Evolutionary conservation across 352 stramenopile genomes (phyloP), one percentile per base, ranked within the genome.

Genomic region (Phytopythium mirpurense): DNA sequence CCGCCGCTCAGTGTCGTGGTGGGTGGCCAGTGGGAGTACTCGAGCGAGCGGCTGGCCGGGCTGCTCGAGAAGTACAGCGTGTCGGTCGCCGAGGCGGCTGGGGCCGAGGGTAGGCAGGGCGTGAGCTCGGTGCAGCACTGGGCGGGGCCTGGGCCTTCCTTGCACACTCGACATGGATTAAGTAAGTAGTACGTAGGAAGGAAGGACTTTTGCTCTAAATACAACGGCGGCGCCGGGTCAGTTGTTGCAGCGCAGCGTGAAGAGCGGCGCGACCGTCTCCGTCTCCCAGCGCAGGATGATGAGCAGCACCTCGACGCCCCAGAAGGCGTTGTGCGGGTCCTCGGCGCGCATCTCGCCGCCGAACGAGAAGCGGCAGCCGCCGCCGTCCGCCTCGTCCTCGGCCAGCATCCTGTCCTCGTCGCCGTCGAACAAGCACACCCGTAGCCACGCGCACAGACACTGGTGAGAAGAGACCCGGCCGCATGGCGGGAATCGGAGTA

Each of bases 41-140:
- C 77, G 36, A 67, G 65, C 40, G 77, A 84, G 51, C 67, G 77
- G 21, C 70, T 88, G 34, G 63, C 70, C 24, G 78, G 67, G 47
- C 56, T 88, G 21, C 48, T 88, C 46, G 61, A 82, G 41, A 88
- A 88, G 50, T 88, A 88, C 72, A 85, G 83, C 26, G 65, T 88
- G 10, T 79, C 72, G 1, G 72, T 82, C 18, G 66, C 59, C 1
- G 50, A 41, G 29, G 46, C 46, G 5, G 27, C 29, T 34, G 5
- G 42, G 23, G 6, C 18, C 5, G 18, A n/a, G 29, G 7, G 27
- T 26, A 15, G 7, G 24, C 7, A 24, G 27, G 1, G 19, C 15
- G 26, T 48, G 24, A 45, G 38, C n/a, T n/a, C n/a, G n/a, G n/a
- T n/a, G n/a, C n/a, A n/a, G n/a, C n/a, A n/a, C n/a, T n/a, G n/a